phyloP scores from a whole-genome alignment of 2,329 filamentous ascomycete genomes.

The Colletotrichum viniferum region DNA sequence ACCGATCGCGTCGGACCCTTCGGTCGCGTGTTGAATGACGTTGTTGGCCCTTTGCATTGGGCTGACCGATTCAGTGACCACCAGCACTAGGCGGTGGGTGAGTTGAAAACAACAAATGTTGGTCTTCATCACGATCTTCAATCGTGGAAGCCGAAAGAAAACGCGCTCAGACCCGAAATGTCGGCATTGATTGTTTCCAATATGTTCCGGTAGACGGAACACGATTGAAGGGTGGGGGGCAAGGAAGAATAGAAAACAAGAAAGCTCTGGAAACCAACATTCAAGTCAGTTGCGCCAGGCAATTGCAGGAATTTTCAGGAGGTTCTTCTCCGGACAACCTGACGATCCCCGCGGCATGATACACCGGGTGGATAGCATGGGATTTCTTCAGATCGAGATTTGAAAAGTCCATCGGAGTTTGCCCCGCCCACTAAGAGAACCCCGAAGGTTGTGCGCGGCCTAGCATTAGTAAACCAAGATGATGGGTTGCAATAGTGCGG shows the following conservation, averaged over 20 bases:
- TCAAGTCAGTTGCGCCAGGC: background rate
- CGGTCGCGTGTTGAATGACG: background rate
- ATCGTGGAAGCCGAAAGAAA: background rate
- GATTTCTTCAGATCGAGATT: slow-evolving; percentile 2
- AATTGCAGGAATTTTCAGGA: background rate
- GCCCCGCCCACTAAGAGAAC: background rate
- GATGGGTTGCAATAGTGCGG: background rate
- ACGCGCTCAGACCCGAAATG: background rate
- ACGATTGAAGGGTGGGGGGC: background rate
- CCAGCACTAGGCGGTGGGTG: background rate
- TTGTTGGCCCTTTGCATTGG: background rate
- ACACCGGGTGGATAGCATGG: background rate
- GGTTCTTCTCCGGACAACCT: background rate
- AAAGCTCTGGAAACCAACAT: background rate
- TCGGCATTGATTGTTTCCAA: background rate
- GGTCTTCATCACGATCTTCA: background rate
- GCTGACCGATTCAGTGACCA: background rate
- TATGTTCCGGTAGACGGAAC: background rate
- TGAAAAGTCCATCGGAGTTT: slow-evolving; percentile 9
- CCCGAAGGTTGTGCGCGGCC: background rate
- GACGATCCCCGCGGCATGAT: background rate
- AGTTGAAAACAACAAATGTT: background rate
- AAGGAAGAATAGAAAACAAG: background rate
- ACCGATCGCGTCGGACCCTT: background rate
- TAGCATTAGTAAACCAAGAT: background rate